phyloP scores from a whole-genome alignment of 192 early-diverging fungal species.

The Helicostylum pulchrum region DNA sequence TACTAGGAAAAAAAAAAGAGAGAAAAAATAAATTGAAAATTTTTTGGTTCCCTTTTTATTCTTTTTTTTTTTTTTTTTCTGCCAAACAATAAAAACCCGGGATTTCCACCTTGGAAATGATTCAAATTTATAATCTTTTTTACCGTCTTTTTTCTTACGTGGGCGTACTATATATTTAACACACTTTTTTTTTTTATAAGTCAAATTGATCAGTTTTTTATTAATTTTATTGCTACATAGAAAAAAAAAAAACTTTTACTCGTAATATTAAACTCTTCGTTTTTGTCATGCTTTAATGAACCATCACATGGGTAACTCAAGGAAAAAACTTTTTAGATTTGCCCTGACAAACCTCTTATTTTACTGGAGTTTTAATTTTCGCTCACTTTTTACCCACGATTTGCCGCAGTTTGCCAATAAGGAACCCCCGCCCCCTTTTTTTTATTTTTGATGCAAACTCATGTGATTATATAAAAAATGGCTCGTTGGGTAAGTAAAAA shows the following conservation, averaged over 20 bases:
- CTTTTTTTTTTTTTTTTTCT: background rate
- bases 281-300: background rate
- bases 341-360: background rate
- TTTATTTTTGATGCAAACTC: background rate
- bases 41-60: background rate
- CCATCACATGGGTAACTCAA: constrained; percentile 11
- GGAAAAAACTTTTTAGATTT: constrained; percentile 1
- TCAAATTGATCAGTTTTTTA: too few species aligned
- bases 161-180: too few species aligned
- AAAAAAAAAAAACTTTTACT: too few species aligned
- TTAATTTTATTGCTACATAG: too few species aligned
- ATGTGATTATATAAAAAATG: constrained; percentile 1
- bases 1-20: background rate
- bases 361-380: background rate
- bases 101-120: background rate
- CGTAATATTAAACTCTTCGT: background rate
- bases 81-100: background rate
- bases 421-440: background rate
- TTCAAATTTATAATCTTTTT: background rate
- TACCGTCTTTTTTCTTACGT: too few species aligned
- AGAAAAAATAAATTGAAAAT: background rate
- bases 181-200: too few species aligned
- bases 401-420: constrained; percentile 6
- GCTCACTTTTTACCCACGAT: constrained; percentile 3
- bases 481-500: too few species aligned